These are phyloP conservation scores for Mantamonas sphyraenae DNA, from an alignment of 78 protist genomes.

Conservation along the genomic window DNA sequence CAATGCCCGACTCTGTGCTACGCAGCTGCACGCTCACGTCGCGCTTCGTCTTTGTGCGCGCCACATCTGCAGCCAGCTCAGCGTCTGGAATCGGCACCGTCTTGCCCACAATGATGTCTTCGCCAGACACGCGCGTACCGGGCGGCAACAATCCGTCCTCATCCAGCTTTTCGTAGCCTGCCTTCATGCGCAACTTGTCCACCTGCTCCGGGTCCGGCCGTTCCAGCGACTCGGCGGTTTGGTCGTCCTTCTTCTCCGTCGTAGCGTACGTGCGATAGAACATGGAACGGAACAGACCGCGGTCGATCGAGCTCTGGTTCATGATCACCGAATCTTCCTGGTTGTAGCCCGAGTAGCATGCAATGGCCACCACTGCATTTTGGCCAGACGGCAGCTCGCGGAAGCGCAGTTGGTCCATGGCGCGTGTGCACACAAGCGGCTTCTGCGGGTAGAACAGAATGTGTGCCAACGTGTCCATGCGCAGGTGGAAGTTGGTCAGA, in stretches of 20 bases:
- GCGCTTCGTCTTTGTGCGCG: conserved; percentile 35
- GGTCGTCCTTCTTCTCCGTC: too few species aligned
- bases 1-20: conserved; percentile 75
- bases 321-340: conserved; percentile 99
- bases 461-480: conserved; percentile 98
- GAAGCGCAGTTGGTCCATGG: conserved; percentile 92
- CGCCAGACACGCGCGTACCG: conserved; percentile 85
- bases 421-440: conserved; percentile 93
- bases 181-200: not conserved
- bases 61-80: not conserved
- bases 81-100: conserved; percentile 59
- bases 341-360: conserved; percentile 98
- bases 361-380: conserved; percentile 95
- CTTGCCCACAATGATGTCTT: conserved; percentile 95
- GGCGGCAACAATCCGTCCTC: conserved; percentile 95
- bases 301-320: conserved; percentile 93
- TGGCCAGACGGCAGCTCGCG: conserved; percentile 97
- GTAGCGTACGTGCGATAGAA: conserved; percentile 77
- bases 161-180: conserved; percentile 88
- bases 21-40: conserved; percentile 65
- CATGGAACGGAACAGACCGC: conserved; percentile 96
- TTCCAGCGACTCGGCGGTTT: too few species aligned
- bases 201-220: too few species aligned
- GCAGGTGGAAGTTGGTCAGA: conserved; percentile 85
- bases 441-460: conserved; percentile 98